Base-by-base conservation (phyloP, 108 stramenopile genomes). In the Cylindrotheca fusiformis region DNA sequence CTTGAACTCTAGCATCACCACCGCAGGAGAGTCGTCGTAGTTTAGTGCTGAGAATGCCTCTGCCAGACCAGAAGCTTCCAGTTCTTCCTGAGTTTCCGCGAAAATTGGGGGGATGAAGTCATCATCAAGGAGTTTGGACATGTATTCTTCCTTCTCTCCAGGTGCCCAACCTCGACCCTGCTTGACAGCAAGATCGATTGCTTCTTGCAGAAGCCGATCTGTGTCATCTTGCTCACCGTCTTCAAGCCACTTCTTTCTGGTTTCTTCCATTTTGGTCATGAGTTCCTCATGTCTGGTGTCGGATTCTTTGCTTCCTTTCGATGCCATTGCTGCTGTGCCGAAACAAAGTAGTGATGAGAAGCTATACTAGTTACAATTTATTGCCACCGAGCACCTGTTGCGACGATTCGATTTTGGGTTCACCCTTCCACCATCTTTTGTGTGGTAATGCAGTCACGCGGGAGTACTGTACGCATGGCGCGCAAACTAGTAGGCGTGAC, bases 51-150 rank as follows among this genome's bases (percentile, higher is more conserved):
- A 63, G 68, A 95, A 95, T 47, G 93, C 93, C 47, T 89, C 90
- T 18, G 81, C 79, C 72, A 91, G 65, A 2, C 89, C 89, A 55
- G 67, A 81, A 50, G 61, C 63, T 61, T 84, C 83, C 47, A 95
- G 44, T 72, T 95, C 93, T 60, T 95, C 85, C 49, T 67, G 53
- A 10, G 60, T 79, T 20, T 33, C 71, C 29, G 84, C 84, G 74
- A 95, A 95, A 19, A 91, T 61, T n/a, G 93, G 89, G 20, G 90
- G 93, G 46, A 95, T 91, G 44, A 80, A 86, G 54, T 94, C 93
- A 58, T 95, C 93, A 54, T 91, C 90, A 45, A 88, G 58, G n/a
- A 91, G 65, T 47, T 76, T 76, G 55, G 87, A 77, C 64, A 95
- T 58, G 55, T 95, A 95, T 19, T 57, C 85, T 74, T 91, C 88